Base-by-base conservation (phyloP, 2,329 filamentous ascomycete genomes). In the Lasiodiplodia gonubiensis region DNA sequence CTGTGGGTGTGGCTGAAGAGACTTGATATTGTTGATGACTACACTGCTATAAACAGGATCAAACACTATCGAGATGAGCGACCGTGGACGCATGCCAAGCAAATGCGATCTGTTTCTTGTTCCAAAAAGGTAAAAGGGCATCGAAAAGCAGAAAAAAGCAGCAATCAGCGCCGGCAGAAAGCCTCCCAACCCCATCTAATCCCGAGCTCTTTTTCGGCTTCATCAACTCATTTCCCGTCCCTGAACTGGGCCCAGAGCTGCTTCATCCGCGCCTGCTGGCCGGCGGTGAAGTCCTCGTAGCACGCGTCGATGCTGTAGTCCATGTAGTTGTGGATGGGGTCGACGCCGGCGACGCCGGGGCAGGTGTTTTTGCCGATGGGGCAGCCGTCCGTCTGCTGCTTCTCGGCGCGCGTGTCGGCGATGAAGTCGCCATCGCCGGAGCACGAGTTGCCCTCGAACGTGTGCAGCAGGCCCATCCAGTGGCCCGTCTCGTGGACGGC, bases 301-400 rank as follows among this genome's bases (percentile, higher is more conserved):
- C 86, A 88, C 23, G 79, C 80, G 78, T 88, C 86, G 8, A 78
- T 82, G 4, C 81, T 83, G 73, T 88, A 87, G 74, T 88, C 86
- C 86, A 88, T 88, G 71, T 84, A 88, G 72, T 88, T 86, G 68
- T 86, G 83, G 66, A 88, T 83, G 3, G 83, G 78, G 74, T 88
- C 86, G 14, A 79, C 64, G 4, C 72, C 74, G 18, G 70, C 74
- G 27, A 76, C 75, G n/a, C 70, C 73, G 0, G 83, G 83, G 71
- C 86, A 88, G 21, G 79, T 84, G 71, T 84, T 80, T 75, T 86
- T 86, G 2, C 71, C 74, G 0, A 70, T 71, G 1, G 86, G 86
- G 74, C 86, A 89, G 1, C 85, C 85, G 69, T 83, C 81, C n/a
- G 86, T 88, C n/a, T 77, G 78, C 59, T 73, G 72, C 49, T 66